phyloP scores from a whole-genome alignment of 2,329 filamentous ascomycete genomes.

The Verticillium zaregamsianum region DNA sequence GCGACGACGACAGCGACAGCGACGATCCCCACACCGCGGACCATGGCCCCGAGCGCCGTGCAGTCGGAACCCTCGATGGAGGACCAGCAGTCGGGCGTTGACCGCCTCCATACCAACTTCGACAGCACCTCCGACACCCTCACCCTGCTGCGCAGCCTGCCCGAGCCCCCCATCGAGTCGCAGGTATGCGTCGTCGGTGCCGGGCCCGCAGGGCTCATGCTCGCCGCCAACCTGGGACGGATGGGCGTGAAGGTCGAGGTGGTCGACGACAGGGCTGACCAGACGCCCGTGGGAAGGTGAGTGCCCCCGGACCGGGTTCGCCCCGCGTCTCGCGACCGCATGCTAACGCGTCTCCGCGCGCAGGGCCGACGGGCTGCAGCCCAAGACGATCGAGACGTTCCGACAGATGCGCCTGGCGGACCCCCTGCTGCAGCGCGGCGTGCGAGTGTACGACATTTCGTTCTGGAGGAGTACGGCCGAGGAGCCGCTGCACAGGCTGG shows the following conservation, averaged over 20 bases:
- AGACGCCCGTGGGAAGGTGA: slow-evolving; percentile 60
- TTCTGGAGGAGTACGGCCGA: slow-evolving; percentile 60
- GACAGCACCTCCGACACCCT: slow-evolving; percentile 39
- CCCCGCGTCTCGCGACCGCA: neutral
- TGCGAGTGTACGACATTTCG: slow-evolving; percentile 68
- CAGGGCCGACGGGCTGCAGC: slow-evolving; percentile 68
- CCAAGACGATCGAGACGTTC: slow-evolving; percentile 75
- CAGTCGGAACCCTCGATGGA: slow-evolving; percentile 25
- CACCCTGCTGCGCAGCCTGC: slow-evolving; percentile 44
- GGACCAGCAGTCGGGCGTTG: slow-evolving; percentile 19
- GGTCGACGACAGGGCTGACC: slow-evolving; percentile 64
- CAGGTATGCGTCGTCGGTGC: slow-evolving; percentile 52
- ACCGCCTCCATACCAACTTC: slow-evolving; percentile 23
- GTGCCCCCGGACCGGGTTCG: neutral
- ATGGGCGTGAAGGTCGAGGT: slow-evolving; percentile 63
- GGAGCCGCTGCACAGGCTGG: slow-evolving; percentile 53
- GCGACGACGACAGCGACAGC: neutral
- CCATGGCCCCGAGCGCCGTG: slow-evolving; percentile 32
- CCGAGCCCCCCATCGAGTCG: slow-evolving; percentile 38
- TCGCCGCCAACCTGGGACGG: slow-evolving; percentile 52
- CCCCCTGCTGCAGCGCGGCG: slow-evolving; percentile 60
- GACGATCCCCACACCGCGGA: slow-evolving; percentile 1
- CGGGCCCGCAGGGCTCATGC: slow-evolving; percentile 53
- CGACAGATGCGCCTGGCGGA: slow-evolving; percentile 71
- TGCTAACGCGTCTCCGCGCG: slow-evolving; percentile 12